A percentile compares a stretch with the other conserved stretches of the same genome.
Evolutionary conservation across 495 filamentous ascomycete genomes (phyloP).

Genomic region (Hypoxylon cercidicola): DNA sequence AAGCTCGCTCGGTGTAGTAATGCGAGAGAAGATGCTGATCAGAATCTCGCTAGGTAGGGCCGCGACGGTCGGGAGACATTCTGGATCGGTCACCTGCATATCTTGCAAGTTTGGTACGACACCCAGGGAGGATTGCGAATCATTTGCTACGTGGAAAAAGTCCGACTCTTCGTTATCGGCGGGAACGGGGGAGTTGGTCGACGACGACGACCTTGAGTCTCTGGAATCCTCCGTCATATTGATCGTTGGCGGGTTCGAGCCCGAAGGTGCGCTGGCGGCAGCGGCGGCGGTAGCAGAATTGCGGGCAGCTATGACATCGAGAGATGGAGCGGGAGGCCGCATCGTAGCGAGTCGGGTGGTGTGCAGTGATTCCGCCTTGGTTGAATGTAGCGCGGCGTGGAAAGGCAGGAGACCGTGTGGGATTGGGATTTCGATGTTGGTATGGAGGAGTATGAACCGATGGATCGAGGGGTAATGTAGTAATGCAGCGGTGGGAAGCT

Average conservation of each 20-base stretch:
- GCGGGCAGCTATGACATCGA: slow-evolving; percentile 57
- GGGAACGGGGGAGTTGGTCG: slow-evolving; percentile 84
- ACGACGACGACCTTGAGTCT: slow-evolving; percentile 67
- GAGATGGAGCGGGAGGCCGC: slow-evolving; percentile 50
- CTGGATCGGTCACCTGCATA: slow-evolving; percentile 68
- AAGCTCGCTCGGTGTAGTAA: slow-evolving; percentile 78
- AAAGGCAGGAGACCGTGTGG: not conserved
- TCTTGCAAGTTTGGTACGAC: slow-evolving; percentile 76
- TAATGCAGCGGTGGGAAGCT: slow-evolving; percentile 4
- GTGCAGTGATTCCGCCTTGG: not conserved
- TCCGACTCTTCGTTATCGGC: slow-evolving; percentile 87
- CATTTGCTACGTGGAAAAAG: slow-evolving; percentile 86
- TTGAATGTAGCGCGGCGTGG: not conserved
- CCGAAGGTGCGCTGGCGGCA: slow-evolving; percentile 16
- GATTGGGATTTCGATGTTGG: slow-evolving; percentile 13
- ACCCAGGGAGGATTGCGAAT: slow-evolving; percentile 89
- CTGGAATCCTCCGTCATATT: slow-evolving; percentile 29
- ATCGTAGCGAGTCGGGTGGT: slow-evolving; percentile 22
- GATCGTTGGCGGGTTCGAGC: slow-evolving; percentile 6
- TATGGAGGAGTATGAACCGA: slow-evolving; percentile 17
- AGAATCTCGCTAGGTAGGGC: slow-evolving; percentile 92
- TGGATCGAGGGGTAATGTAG: slow-evolving; percentile 29
- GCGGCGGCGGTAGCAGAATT: slow-evolving; percentile 31
- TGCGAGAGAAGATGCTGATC: slow-evolving; percentile 89
- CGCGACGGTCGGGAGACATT: slow-evolving; percentile 77